These are phyloP conservation scores for Claviceps arundinis DNA, from an alignment of 2,329 filamentous ascomycete genomes.

Conservation along the genomic window DNA sequence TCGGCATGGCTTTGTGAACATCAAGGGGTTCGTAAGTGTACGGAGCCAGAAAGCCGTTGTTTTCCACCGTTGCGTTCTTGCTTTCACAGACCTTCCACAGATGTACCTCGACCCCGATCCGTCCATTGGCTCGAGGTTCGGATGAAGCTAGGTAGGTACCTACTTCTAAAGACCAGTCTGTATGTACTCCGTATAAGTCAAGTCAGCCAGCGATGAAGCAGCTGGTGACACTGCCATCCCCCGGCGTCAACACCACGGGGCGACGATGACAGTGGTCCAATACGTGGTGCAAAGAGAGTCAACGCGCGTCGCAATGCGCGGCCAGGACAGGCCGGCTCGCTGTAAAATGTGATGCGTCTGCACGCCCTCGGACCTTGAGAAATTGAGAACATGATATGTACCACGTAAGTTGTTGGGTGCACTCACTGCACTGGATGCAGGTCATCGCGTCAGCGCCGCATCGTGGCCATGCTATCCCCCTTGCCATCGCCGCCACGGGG, in stretches of 20 bases:
- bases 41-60: too few species aligned
- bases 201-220: neutral
- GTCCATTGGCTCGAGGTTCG: too few species aligned
- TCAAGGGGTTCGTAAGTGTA: too few species aligned
- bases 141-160: too few species aligned
- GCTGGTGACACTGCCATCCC: neutral
- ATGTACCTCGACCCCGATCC: too few species aligned
- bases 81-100: too few species aligned
- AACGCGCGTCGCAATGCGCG: neutral
- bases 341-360: neutral
- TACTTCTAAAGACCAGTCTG: too few species aligned
- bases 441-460: constrained; percentile 8
- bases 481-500: too few species aligned
- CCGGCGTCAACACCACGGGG: neutral
- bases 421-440: neutral
- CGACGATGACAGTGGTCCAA: neutral
- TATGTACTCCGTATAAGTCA: neutral
- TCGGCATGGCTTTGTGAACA: neutral
- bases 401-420: neutral
- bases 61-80: too few species aligned
- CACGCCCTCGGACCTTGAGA: neutral
- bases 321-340: neutral
- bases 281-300: neutral
- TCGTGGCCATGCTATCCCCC: constrained; percentile 8
- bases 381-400: neutral